Percentiles rank a stretch among this genome's conserved stretches.
phyloP scores from a whole-genome alignment of 1,284 basidiomycete genomes.

The Porogramme epimiltina region DNA sequence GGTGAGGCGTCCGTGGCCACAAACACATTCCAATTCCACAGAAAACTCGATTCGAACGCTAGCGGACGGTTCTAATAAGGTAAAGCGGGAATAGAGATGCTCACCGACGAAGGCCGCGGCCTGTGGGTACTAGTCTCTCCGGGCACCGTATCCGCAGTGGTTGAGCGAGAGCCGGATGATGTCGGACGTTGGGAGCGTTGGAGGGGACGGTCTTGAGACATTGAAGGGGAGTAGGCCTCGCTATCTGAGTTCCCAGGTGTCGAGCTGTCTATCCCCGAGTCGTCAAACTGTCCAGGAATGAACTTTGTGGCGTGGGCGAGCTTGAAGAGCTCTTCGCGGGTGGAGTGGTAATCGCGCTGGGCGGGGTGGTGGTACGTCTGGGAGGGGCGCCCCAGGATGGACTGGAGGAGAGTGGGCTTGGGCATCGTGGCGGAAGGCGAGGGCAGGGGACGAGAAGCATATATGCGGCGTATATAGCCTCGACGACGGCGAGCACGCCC shows the following conservation, averaged over 20 bases:
- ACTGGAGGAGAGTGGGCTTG: slow-evolving; percentile 62
- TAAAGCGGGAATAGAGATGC: too few species aligned
- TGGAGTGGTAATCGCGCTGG: slow-evolving; percentile 51
- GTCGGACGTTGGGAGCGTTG: slow-evolving; percentile 5
- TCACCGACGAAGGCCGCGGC: slow-evolving; percentile 1
- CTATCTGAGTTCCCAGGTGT: slow-evolving; percentile 22
- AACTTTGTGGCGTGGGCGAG: slow-evolving; percentile 24
- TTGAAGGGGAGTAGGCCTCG: slow-evolving; percentile 11
- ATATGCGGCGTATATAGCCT: too few species aligned
- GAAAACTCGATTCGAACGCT: slow-evolving; percentile 2
- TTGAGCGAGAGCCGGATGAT: background rate
- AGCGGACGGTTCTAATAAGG: too few species aligned
- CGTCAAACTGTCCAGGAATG: slow-evolving; percentile 21
- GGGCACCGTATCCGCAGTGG: background rate
- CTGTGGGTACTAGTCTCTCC: too few species aligned
- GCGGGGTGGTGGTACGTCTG: slow-evolving; percentile 52
- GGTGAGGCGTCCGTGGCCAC: too few species aligned
- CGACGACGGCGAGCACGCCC: slow-evolving; percentile 4
- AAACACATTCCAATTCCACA: too few species aligned
- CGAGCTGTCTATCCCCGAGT: slow-evolving; percentile 20
- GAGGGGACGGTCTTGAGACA: slow-evolving; percentile 3
- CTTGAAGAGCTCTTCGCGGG: slow-evolving; percentile 40
- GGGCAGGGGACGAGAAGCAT: slow-evolving; percentile 1
- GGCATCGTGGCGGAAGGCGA: slow-evolving; percentile 37
- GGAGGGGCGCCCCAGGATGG: slow-evolving; percentile 56